Base-by-base conservation (phyloP, 2,329 filamentous ascomycete genomes). In the Fusarium buharicum region DNA sequence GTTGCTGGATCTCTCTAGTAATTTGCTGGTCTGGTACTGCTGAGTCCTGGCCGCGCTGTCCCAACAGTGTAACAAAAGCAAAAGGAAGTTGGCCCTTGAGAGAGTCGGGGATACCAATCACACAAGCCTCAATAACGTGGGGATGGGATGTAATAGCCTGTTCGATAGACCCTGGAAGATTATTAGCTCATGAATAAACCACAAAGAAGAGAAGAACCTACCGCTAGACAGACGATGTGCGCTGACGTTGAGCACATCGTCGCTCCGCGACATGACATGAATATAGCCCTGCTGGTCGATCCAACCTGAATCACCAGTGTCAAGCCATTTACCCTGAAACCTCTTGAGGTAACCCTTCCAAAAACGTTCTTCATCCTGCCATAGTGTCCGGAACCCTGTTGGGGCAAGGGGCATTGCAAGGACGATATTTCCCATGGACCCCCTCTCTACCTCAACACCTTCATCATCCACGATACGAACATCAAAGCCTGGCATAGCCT, bases 161-260 rank as follows among this genome's bases (percentile, higher is more conserved):
- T 77, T 97, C 93, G 74, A 97, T 95, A 30, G 90, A 85, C 45
- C 92, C 91, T 91, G 64, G 53, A 39, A 30, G 39, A 33, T 48
- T 50, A 41, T 63, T 28, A 68, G 59, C 16, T 34, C 30, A 27
- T 16, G 13, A 14, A 9, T 14, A n/a, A 24, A 11, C 5, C 8
- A 12, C n/a, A 62, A 47, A 3, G 12, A 30, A 49, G 8, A 27
- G n/a, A 27, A 9, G 4, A 20, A 75, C 82, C 69, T 80, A 90
- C 90, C 92, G 11, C 93, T 97, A 62, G 90, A 94, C 59, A 97
- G 88, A 13, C 93, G 86, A 78, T 97, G 93, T 6, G 93, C 93
- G 36, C 93, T 93, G n/a, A 97, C 93, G 72, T 97, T 97, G 72
- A 97, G 93, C 57, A 97, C 90, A 74, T 97, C 93, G 77, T 97